phyloP scores from a whole-genome alignment of 805 yeast species.

The Candida loeiensis region DNA sequence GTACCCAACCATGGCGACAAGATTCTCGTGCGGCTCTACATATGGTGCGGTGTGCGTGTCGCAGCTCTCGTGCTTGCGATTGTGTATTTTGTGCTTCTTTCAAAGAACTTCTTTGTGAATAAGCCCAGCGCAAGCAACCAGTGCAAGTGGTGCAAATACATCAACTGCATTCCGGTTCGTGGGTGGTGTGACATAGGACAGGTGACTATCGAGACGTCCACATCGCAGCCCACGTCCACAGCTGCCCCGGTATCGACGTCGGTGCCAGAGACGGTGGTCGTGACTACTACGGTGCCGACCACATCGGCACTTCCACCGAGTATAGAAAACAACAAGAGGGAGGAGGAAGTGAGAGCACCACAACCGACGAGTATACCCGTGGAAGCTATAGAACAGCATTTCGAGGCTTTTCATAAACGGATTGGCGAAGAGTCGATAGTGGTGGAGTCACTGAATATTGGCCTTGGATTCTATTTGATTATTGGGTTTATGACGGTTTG shows the following conservation, averaged over 20 bases:
- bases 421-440: not conserved
- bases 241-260: constrained; percentile 9
- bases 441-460: constrained; percentile 11
- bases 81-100: constrained; percentile 48
- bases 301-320: constrained; percentile 19
- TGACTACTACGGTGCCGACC: constrained; percentile 11
- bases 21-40: constrained; percentile 36
- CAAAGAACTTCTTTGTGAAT: constrained; percentile 43
- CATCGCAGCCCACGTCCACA: constrained; percentile 7
- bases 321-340: constrained; percentile 14
- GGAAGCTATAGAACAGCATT: no score
- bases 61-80: constrained; percentile 43
- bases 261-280: constrained; percentile 6
- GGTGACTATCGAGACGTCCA: constrained; percentile 21
- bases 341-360: not conserved
- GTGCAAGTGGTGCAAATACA: constrained; percentile 72
- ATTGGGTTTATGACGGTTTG: constrained; percentile 17
- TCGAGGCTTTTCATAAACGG: not conserved
- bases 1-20: constrained; percentile 31
- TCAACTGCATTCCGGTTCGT: constrained; percentile 66
- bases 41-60: constrained; percentile 52
- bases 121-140: constrained; percentile 21
- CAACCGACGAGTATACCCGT: no score
- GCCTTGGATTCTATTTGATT: constrained; percentile 18
- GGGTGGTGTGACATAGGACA: constrained; percentile 63